Evolutionary conservation across 345 rosid species (phyloP).

Genomic region (Dipteronia dyeriana): DNA sequence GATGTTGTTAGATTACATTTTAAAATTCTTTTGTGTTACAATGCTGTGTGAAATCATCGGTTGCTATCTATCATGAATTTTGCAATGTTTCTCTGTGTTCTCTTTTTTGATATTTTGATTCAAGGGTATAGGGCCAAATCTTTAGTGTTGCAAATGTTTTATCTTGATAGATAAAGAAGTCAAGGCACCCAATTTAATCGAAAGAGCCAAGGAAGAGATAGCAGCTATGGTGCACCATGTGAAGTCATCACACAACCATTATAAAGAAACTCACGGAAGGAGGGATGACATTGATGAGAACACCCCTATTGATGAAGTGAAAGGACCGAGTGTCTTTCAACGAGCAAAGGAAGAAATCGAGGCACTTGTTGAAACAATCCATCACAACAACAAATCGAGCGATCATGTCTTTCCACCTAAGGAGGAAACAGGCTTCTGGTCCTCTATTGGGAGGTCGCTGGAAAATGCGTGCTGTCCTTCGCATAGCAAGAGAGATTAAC

Average conservation of each 20-base stretch:
- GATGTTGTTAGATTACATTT: too few relatives aligned
- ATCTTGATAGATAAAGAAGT: constrained; percentile 23
- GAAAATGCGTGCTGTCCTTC: constrained; percentile 50
- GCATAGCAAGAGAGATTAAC: constrained; percentile 33
- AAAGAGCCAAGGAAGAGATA: constrained; percentile 51
- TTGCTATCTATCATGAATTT: background rate
- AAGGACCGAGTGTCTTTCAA: constrained; percentile 53
- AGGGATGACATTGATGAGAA: constrained; percentile 45
- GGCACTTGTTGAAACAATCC: constrained; percentile 48
- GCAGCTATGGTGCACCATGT: constrained; percentile 39
- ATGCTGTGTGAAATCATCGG: constrained; percentile 6
- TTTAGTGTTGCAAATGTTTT: constrained; percentile 7
- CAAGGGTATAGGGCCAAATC: constrained; percentile 2
- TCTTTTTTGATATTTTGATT: background rate
- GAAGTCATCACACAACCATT: constrained; percentile 31
- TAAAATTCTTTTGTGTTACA: background rate
- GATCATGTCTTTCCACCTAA: constrained; percentile 24
- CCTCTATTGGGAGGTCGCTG: constrained; percentile 44
- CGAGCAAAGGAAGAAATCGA: constrained; percentile 64
- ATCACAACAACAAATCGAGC: constrained; percentile 37
- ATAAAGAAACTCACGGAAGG: constrained; percentile 54
- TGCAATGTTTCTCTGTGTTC: background rate
- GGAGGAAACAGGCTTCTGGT: constrained; percentile 44
- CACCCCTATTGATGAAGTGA: constrained; percentile 46
- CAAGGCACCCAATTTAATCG: constrained; percentile 35